Conservation (phyloP, 1,139 yeast genomes). For the Groenewaldozyma sp. region DNA sequence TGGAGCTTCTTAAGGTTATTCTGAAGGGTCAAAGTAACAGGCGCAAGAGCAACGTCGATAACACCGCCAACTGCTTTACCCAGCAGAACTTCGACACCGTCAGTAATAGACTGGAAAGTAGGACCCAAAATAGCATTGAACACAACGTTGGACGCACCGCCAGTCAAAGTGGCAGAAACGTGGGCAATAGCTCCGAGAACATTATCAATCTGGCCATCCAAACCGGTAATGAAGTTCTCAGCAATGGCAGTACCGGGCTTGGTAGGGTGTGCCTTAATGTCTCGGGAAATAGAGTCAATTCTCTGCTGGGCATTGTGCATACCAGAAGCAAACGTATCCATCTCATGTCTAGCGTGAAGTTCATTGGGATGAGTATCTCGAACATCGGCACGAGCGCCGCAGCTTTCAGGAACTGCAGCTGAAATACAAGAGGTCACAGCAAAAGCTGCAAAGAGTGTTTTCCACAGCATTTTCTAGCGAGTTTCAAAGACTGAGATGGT, state of each 20-base stretch:
- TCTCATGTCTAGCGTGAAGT: background rate
- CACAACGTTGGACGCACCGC: slow-evolving; percentile 20
- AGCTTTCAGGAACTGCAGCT: background rate
- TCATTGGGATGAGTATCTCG: background rate
- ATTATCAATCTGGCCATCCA: slow-evolving; percentile 29
- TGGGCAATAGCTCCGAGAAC: slow-evolving; percentile 20
- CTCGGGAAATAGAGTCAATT: slow-evolving; percentile 15
- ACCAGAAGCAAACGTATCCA: slow-evolving; percentile 2
- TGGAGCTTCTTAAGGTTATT: slow-evolving; percentile 12
- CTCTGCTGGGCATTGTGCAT: slow-evolving; percentile 17
- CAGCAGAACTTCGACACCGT: slow-evolving; percentile 26
- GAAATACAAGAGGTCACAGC: background rate
- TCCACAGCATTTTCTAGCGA: slow-evolving; percentile 1
- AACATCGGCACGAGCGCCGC: too few relatives aligned
- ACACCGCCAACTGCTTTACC: slow-evolving; percentile 24
- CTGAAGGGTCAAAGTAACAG: slow-evolving; percentile 17
- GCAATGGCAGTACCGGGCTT: slow-evolving; percentile 23
- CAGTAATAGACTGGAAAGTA: slow-evolving; percentile 25
- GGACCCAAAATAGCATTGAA: slow-evolving; percentile 23
- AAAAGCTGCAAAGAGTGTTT: background rate
- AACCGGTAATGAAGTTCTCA: slow-evolving; percentile 23
- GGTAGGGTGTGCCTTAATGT: slow-evolving; percentile 15
- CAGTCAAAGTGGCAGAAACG: slow-evolving; percentile 20
- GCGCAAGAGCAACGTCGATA: slow-evolving; percentile 16
- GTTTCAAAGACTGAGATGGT: too few relatives aligned